A percentile compares a stretch with the other conserved stretches of the same genome.
phyloP scores from a whole-genome alignment of 2,329 filamentous ascomycete species.

The Zymoseptoria ardabiliae region DNA sequence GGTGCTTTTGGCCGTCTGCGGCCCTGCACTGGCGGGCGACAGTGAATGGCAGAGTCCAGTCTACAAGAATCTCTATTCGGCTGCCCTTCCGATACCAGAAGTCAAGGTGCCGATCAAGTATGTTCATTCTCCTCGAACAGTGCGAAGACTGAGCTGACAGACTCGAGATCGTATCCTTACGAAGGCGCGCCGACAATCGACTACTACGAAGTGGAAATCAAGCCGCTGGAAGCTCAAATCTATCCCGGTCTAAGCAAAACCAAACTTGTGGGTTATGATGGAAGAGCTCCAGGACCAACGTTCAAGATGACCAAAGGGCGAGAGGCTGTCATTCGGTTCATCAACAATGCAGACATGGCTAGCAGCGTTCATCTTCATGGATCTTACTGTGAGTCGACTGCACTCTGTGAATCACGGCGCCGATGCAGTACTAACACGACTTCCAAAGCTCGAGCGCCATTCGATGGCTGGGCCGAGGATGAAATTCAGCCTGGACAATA shows the following conservation, averaged over 20 bases:
- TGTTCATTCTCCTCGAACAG: background rate
- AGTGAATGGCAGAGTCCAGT: background rate
- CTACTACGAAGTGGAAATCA: background rate
- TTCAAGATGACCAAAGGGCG: background rate
- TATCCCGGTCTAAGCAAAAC: background rate
- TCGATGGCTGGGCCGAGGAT: slow-evolving; percentile 50
- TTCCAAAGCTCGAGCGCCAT: background rate
- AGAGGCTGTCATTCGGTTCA: background rate
- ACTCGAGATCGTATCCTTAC: background rate
- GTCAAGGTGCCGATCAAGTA: background rate
- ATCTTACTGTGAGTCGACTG: background rate
- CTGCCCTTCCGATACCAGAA: background rate
- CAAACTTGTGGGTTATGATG: background rate
- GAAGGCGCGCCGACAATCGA: background rate
- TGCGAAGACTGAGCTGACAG: too few species aligned
- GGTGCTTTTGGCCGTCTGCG: too few species aligned
- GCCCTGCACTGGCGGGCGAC: background rate
- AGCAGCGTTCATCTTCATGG: background rate
- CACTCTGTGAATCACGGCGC: background rate
- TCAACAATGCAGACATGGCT: background rate
- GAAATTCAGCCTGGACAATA: slow-evolving; percentile 45
- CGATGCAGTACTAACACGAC: background rate
- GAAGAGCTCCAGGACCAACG: background rate
- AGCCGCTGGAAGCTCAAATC: background rate
- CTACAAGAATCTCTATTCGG: background rate